phyloP scores from a whole-genome alignment of 352 stramenopile species.

The Pythium vanterpoolii region DNA sequence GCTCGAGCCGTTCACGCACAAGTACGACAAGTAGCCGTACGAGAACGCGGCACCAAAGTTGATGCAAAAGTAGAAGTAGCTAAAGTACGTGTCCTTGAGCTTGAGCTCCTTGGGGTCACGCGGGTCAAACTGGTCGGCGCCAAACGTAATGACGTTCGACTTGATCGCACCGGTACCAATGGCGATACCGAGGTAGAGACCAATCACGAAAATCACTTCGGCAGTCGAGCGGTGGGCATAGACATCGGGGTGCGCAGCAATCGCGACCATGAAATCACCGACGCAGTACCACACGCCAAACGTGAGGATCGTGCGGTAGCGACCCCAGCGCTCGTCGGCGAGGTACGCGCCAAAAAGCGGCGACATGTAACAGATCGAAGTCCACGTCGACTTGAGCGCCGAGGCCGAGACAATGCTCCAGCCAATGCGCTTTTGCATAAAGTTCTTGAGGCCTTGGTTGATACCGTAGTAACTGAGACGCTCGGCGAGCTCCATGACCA shows the following conservation, averaged over 20 bases:
- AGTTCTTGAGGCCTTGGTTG: constrained; percentile 88
- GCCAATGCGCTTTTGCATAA: constrained; percentile 68
- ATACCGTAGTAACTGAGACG: constrained; percentile 86
- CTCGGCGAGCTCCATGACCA: constrained; percentile 83
- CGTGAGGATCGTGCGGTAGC: constrained; percentile 77
- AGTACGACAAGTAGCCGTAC: constrained; percentile 87
- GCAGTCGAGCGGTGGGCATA: constrained; percentile 34
- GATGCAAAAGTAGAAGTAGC: constrained; percentile 91
- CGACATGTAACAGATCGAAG: constrained; percentile 87
- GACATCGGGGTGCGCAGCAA: constrained; percentile 62
- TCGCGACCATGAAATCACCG: constrained; percentile 60
- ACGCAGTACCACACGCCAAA: constrained; percentile 81
- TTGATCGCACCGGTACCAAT: constrained; percentile 85
- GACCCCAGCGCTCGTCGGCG: constrained; percentile 82
- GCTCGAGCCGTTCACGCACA: constrained; percentile 83
- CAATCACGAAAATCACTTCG: constrained; percentile 74
- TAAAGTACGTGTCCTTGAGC: constrained; percentile 88
- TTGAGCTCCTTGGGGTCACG: constrained; percentile 75
- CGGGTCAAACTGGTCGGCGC: constrained; percentile 85
- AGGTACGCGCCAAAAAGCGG: constrained; percentile 79
- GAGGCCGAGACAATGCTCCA: constrained; percentile 80
- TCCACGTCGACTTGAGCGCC: constrained; percentile 88
- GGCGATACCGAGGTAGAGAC: constrained; percentile 69
- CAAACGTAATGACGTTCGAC: constrained; percentile 85
- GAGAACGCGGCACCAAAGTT: constrained; percentile 90